phyloP scores from a whole-genome alignment of 2,329 filamentous ascomycete species.

The Botrytis hyacinthi region DNA sequence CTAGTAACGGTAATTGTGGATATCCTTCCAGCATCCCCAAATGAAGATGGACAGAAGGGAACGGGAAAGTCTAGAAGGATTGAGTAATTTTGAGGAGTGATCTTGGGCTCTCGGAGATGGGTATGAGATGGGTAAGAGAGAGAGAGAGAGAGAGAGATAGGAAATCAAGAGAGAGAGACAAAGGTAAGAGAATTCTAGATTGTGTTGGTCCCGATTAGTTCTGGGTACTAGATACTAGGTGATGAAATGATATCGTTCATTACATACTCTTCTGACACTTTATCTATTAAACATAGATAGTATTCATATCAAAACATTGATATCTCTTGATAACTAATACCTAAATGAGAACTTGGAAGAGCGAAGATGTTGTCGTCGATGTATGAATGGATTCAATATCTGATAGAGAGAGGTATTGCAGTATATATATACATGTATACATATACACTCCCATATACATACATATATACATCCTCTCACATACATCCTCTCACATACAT shows the following conservation, averaged over 20 bases:
- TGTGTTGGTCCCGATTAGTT: background rate
- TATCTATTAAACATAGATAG: too few relatives aligned
- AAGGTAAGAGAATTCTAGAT: background rate
- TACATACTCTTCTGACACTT: background rate
- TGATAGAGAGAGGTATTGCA: background rate
- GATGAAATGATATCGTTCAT: background rate
- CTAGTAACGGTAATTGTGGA: background rate
- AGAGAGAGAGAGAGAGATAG: background rate
- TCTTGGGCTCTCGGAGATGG: background rate
- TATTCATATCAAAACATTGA: background rate
- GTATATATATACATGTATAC: background rate
- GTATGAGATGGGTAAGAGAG: too few relatives aligned
- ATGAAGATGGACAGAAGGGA: background rate
- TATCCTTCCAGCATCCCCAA: background rate
- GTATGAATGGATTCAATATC: background rate
- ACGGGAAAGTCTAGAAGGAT: background rate
- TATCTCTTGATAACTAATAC: background rate
- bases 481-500: background rate
- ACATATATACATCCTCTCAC: too few relatives aligned
- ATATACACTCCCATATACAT: background rate
- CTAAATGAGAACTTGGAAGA: background rate
- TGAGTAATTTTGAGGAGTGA: background rate
- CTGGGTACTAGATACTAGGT: background rate
- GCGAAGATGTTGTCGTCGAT: background rate
- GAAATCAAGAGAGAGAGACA: background rate